Evolutionary conservation across 805 yeast genomes (phyloP).

Genomic region (Candida vartiovaarae): DNA sequence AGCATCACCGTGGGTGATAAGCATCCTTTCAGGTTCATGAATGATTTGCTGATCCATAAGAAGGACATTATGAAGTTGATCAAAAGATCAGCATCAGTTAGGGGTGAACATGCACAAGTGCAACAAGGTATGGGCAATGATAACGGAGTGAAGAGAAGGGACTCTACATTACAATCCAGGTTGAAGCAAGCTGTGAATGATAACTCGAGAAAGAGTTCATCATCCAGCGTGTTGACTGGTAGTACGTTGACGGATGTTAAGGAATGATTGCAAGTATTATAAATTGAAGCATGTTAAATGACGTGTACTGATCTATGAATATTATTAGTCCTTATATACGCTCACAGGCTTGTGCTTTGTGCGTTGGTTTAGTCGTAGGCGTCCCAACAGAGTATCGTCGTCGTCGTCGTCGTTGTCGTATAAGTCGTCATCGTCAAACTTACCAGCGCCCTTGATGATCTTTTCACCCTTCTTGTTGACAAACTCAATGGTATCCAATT

Average conservation of each 20-base stretch:
- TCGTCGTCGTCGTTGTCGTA: neutral
- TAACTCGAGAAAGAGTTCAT: slow-evolving; percentile 3
- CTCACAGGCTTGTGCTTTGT: too few relatives aligned
- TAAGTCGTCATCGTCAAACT: slow-evolving; percentile 5
- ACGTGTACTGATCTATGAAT: neutral
- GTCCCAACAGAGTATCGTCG: too few relatives aligned
- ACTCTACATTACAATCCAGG: slow-evolving; percentile 18
- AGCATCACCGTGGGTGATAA: slow-evolving; percentile 47
- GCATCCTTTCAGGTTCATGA: slow-evolving; percentile 49
- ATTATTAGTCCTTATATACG: too few relatives aligned
- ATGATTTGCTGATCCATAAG: slow-evolving; percentile 55
- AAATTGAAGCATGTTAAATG: neutral
- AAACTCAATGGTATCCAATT: slow-evolving; percentile 22
- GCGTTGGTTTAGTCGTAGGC: too few relatives aligned
- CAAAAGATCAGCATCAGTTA: slow-evolving; percentile 24
- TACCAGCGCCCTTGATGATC: slow-evolving; percentile 13
- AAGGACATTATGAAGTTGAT: slow-evolving; percentile 61
- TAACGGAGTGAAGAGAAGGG: slow-evolving; percentile 12
- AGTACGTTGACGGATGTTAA: slow-evolving; percentile 1
- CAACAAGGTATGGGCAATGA: neutral
- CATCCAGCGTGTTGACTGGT: neutral
- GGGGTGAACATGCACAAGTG: neutral
- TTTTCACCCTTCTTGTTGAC: slow-evolving; percentile 30
- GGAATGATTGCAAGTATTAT: neutral
- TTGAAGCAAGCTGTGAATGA: slow-evolving; percentile 23